phyloP scores from a whole-genome alignment of 2,329 filamentous ascomycete genomes.

The Chaetomium sp. region DNA sequence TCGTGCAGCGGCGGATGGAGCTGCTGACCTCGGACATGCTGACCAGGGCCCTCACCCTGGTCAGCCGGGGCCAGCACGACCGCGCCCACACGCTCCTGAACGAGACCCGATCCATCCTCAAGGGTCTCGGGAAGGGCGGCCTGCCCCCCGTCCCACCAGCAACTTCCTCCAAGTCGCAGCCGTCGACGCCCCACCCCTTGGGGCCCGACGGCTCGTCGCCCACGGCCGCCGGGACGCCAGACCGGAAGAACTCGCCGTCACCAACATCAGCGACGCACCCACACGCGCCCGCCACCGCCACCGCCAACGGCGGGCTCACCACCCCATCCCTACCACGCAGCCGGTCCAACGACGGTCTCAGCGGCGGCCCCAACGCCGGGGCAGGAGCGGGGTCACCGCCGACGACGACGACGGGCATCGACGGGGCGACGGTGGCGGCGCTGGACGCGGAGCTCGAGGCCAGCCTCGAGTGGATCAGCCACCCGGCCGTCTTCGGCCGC shows the following conservation, averaged over 20 bases:
- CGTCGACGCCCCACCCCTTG: slow-evolving; percentile 52
- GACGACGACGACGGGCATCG: slow-evolving; percentile 85
- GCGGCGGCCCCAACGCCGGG: no score
- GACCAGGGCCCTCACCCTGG: slow-evolving; percentile 84
- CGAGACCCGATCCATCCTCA: slow-evolving; percentile 92
- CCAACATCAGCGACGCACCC: slow-evolving; percentile 50
- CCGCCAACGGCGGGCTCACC: slow-evolving; percentile 58
- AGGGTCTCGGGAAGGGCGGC: slow-evolving; percentile 92
- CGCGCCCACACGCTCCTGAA: slow-evolving; percentile 88
- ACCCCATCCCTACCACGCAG: no score
- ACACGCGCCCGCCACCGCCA: slow-evolving; percentile 41
- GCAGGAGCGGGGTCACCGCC: no score
- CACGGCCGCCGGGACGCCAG: slow-evolving; percentile 50
- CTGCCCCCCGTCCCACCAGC: slow-evolving; percentile 82
- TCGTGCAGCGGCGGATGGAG: slow-evolving; percentile 97
- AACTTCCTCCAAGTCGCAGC: slow-evolving; percentile 48
- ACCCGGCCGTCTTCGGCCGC: slow-evolving; percentile 90
- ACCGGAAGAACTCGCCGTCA: slow-evolving; percentile 59
- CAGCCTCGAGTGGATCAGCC: slow-evolving; percentile 94
- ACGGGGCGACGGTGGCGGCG: slow-evolving; percentile 76
- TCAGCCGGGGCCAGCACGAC: slow-evolving; percentile 89
- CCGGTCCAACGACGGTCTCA: no score
- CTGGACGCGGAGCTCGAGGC: slow-evolving; percentile 89
- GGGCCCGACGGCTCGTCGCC: slow-evolving; percentile 50
- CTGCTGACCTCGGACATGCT: slow-evolving; percentile 97